Evolutionary conservation across 257 asterid genomes (phyloP), one percentile per base, ranked within the genome.

Genomic region (Forsythia viridissima): DNA sequence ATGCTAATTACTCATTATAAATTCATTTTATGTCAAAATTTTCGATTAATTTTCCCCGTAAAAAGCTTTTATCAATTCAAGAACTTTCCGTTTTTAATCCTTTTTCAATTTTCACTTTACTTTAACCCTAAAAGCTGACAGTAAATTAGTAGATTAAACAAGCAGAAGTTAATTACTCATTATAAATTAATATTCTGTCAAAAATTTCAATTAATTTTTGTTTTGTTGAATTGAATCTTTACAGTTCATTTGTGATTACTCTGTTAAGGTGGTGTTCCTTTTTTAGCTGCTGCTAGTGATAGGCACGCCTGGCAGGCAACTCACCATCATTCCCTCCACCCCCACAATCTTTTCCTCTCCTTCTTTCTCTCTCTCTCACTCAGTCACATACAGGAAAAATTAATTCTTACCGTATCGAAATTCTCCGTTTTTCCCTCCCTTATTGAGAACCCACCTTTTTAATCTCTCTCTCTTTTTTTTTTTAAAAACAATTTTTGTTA

Each of bases 301-400:
- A 76, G 90, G 96, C 97, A 93, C 93, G 96, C 91, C 94, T 89
- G 91, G 86, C 89, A 84, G 88, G 86, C 88, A 86, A 71, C 83
- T 76, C 87, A 71, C 77, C 85, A 70, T 84, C 87, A 90, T 91
- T 91, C 88, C 87, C 86, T 87, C 88, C 83, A 87, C 90, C 90
- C 78, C 78, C 72, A 72, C 76, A 30, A 76, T n/a, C 15, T 38
- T 44, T 44, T 38, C 57, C 57, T 69, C 59, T 59, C 72, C 30
- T 67, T 40, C 46, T 61, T 57, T 70, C 77, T 82, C 80, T 75
- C 83, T 71, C 74, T 67, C 76, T 70, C 79, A 83, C 77, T 71
- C 57, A 36, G 79, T 73, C 59, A 44, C 41, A 24, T 6, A 61
- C 72, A 72, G 77, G 72, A 30, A 81, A 46, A 71, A 70, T 41